Conservation (phyloP, 2,329 filamentous ascomycete species). For the Nemania serpens region DNA sequence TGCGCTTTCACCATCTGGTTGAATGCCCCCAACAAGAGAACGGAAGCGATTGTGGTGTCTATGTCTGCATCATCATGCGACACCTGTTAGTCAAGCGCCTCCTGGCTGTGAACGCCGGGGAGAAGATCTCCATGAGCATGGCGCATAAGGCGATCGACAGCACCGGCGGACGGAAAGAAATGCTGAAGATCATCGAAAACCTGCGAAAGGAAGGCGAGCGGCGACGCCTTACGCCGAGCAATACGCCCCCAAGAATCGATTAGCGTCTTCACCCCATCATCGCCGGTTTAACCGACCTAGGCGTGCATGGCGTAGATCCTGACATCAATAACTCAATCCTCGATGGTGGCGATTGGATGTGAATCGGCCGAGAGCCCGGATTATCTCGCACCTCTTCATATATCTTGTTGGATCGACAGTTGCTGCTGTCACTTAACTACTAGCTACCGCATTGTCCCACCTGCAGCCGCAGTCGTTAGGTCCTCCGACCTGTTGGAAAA, state of each 20-base stretch:
- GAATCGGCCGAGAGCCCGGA: background rate
- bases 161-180: constrained; percentile 80
- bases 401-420: background rate
- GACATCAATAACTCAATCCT: background rate
- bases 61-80: constrained; percentile 93
- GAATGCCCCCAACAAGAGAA: constrained; percentile 93
- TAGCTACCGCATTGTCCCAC: background rate
- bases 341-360: background rate
- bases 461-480: background rate
- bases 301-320: background rate
- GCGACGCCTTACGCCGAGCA: constrained; percentile 55
- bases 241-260: constrained; percentile 51
- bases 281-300: background rate
- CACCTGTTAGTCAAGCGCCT: constrained; percentile 87
- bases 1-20: constrained; percentile 79
- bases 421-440: background rate
- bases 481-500: background rate
- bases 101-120: constrained; percentile 74
- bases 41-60: constrained; percentile 91
- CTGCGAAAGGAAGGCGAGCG: constrained; percentile 87
- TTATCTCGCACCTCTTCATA: background rate
- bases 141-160: constrained; percentile 83
- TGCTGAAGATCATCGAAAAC: constrained; percentile 85
- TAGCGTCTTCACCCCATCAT: constrained; percentile 31
- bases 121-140: constrained; percentile 96